Base-by-base conservation (phyloP, 2,329 filamentous ascomycete genomes). In the Fusarium armeniacum region DNA sequence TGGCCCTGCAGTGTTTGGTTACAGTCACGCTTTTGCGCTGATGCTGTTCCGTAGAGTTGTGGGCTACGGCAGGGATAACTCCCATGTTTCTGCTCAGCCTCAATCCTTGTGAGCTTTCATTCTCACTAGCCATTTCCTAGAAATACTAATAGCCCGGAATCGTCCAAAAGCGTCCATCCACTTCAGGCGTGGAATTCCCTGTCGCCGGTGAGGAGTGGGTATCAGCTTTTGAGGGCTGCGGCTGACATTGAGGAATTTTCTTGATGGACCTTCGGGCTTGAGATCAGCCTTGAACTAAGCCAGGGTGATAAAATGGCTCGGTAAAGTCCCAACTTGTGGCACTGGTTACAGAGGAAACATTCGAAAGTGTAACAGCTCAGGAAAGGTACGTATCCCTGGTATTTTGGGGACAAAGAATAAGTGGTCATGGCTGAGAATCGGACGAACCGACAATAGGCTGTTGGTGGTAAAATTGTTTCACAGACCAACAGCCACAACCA, bases 171-270 rank as follows among this genome's bases (percentile, higher is more conserved):
- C 24, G 20, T 51, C 40, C 51, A 44, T 41, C 36, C 47, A 45
- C 46, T 53, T 33, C 35, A 51, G 65, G 33, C 24, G 9, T 50
- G 52, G 35, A 64, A 32, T 43, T 41, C 47, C 40, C 32, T 40
- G 53, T 16, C 52, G 33, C 30, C 35, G 41, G 56, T 64, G 59
- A 58, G 52, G 61, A 61, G 67, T 58, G 67, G 52, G 38, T 57
- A 55, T 47, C 22, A 20, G 28, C 9, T 58, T 44, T 40, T 41
- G 62, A 58, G 47, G 56, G 67, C 70, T 69, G 66, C 74, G 56
- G 67, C 72, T 69, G 66, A 74, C 63, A 26, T 69, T 50, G 24
- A 43, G 20, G 24, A 47, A 20, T 54, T 60, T 59, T 61, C 38
- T 59, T 47, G 59, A 30, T 54, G 13, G 26, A 28, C 20, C 46